Percentiles rank a stretch among this genome's conserved stretches.
phyloP scores from a whole-genome alignment of 306 rosid species.

The Dalbergia cultrata region DNA sequence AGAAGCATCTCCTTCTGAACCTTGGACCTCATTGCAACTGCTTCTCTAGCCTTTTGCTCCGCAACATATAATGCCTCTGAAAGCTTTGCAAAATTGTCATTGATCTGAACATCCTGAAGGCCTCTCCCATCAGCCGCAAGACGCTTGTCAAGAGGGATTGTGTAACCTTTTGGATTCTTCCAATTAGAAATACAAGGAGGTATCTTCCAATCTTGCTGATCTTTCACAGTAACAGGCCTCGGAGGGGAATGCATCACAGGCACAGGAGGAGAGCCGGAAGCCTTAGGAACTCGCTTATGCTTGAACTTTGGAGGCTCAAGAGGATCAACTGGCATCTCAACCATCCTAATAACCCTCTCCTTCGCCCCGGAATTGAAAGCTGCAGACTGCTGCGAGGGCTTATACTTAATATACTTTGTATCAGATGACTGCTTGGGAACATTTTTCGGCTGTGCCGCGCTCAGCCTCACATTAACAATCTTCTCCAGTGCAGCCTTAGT shows the following conservation, averaged over 20 bases:
- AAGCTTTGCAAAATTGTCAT: slow-evolving; percentile 87
- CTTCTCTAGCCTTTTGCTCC: slow-evolving; percentile 95
- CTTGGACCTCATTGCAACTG: slow-evolving; percentile 87
- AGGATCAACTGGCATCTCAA: slow-evolving; percentile 93
- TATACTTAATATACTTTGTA: slow-evolving; percentile 82
- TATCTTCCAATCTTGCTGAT: slow-evolving; percentile 95
- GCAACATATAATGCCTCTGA: slow-evolving; percentile 86
- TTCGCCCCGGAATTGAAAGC: slow-evolving; percentile 92
- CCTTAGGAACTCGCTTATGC: slow-evolving; percentile 92
- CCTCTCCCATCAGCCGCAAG: slow-evolving; percentile 93
- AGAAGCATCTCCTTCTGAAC: slow-evolving; percentile 88
- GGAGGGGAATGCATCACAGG: slow-evolving; percentile 97
- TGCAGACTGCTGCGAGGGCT: slow-evolving; percentile 80
- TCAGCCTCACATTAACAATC: slow-evolving; percentile 83
- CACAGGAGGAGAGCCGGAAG: slow-evolving; percentile 91
- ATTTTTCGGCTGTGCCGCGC: slow-evolving; percentile 89
- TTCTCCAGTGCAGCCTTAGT: slow-evolving; percentile 89
- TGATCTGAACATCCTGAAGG: slow-evolving; percentile 90
- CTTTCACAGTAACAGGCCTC: slow-evolving; percentile 88
- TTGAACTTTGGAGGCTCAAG: slow-evolving; percentile 94
- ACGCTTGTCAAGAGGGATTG: slow-evolving; percentile 90
- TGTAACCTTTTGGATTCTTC: slow-evolving; percentile 96
- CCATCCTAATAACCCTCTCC: slow-evolving; percentile 92
- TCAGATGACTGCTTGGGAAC: slow-evolving; percentile 78
- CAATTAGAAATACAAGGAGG: slow-evolving; percentile 94